Evolutionary conservation across 192 early-diverging fungal genomes (phyloP), one percentile per base, ranked within the genome.

Genomic region (Coemansia sp.): DNA sequence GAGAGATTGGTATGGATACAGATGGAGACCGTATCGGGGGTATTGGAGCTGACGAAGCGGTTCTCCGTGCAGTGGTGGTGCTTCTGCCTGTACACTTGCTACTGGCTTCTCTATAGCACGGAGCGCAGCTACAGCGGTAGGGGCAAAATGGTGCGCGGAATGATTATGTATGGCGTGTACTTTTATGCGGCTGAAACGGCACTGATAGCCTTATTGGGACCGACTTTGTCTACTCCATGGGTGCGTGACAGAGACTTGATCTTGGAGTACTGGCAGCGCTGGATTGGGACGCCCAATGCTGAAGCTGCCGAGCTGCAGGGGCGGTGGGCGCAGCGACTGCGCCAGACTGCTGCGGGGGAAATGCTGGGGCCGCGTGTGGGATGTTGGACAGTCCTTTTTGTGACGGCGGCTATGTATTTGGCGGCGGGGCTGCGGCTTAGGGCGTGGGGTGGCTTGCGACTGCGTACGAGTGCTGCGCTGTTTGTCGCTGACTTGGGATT

Each of bases 51-150:
- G 16, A 61, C 78, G 14, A 62, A 55, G 14, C 65, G 69, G 26
- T 65, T 69, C 43, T 62, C 73, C 14, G 7, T 72, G 37, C 62
- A 72, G 45, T 81, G 78, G 78, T 64, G 68, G 8, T 60, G 35
- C n/a, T 58, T 81, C 28, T 75, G 31, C 41, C 28, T 33, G 52
- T 64, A 14, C 60, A 48, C 63, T 16, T 59, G 13, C 39, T 39
- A 6, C 11, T 50, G 11, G 73, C 16, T 33, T 6, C 6, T n/a
- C 0, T 12, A 14, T 16, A 28, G 16, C 14, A 55, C 4, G 14
- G 16, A 8, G 26, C 12, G 31, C 14, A 55, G 52, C 26, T 26
- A 55, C 26, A 55, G 7, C 3, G 3, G 52, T 12, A 16, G 3
- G 28, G 7, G 28, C 28, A 26, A 31, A 3, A 13, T 73, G 9